Evolutionary conservation across 805 yeast genomes (phyloP), one percentile per base, ranked within the genome.

Genomic region (Metschnikowia cubensis): DNA sequence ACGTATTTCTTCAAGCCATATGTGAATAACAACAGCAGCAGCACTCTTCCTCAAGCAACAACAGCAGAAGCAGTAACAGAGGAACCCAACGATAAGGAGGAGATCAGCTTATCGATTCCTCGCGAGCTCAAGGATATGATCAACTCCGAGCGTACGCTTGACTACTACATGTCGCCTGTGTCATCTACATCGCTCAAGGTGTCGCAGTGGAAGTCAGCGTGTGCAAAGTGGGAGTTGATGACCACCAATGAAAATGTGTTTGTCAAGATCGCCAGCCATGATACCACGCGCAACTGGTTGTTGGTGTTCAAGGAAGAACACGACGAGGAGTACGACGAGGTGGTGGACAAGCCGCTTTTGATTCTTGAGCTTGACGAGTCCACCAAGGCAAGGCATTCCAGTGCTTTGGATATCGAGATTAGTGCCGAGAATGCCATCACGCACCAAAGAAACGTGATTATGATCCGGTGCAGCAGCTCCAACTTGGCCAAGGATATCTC

Each of bases 201-300:
- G 10, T 73, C 77, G 14, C 69, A 66, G 51, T 73, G 78, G 78
- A 73, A 70, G 52, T 57, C 63, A 35, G 65, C 65, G 34, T 67
- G 62, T 39, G 78, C 76, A 2, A 72, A 71, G 49, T 73, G 77
- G 77, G 77, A 73, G 56, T 66, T 73, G 73, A 48, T 73, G 43
- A 71, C 77, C 0, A 56, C 66, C 10, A 65, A 60, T 47, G 74
- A 71, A 35, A 66, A 59, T 31, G 51, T 73, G 2, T 73, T 71
- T 52, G 48, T 68, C 35, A 73, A 72, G 53, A 63, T 73, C n/a
- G 75, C 63, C 5, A 71, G 71, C 54, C 66, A 71, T 48, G 64
- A 64, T n/a, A 46, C 60, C 42, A 55, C 59, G 44, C 60, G 64
- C 53, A 58, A 70, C 39, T 73, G 77, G 77, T 49, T 73, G 45